phyloP scores from a whole-genome alignment of 495 filamentous ascomycete genomes.

The Daldinia loculata region DNA sequence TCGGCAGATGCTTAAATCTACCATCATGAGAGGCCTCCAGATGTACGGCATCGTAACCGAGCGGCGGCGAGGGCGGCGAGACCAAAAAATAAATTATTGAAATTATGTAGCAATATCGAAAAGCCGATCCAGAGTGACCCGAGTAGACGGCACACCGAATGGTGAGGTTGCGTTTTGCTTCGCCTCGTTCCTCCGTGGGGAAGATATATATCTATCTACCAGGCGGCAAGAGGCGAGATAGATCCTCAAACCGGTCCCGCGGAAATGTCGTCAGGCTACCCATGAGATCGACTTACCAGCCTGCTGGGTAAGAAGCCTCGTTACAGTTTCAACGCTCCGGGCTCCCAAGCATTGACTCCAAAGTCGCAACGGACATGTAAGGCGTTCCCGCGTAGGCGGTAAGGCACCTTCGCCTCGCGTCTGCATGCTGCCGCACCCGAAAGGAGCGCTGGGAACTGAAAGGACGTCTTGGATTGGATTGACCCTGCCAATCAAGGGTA shows the following conservation, averaged over 20 bases:
- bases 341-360: conserved; percentile 21
- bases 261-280: conserved; percentile 16
- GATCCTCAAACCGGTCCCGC: conserved; percentile 20
- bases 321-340: conserved; percentile 14
- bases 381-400: conserved; percentile 38
- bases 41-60: conserved; percentile 21
- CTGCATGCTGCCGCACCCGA: conserved; percentile 42
- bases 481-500: conserved; percentile 33
- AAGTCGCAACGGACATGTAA: conserved; percentile 26
- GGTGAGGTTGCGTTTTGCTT: conserved; percentile 3
- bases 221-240: conserved; percentile 8
- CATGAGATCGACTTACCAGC: conserved; percentile 37
- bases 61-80: conserved; percentile 16
- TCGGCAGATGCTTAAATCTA: conserved; percentile 25
- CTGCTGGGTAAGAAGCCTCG: conserved; percentile 38
- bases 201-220: neutral
- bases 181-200: conserved; percentile 8
- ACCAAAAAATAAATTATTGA: conserved; percentile 7
- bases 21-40: conserved; percentile 25
- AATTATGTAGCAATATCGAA: conserved; percentile 19
- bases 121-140: conserved; percentile 2
- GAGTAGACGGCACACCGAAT: conserved; percentile 9
- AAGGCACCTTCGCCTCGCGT: conserved; percentile 42
- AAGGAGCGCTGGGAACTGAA: conserved; percentile 34
- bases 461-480: conserved; percentile 31